Conservation (phyloP, 2,329 filamentous ascomycete species). For the Aaosphaeria pasadenensis region DNA sequence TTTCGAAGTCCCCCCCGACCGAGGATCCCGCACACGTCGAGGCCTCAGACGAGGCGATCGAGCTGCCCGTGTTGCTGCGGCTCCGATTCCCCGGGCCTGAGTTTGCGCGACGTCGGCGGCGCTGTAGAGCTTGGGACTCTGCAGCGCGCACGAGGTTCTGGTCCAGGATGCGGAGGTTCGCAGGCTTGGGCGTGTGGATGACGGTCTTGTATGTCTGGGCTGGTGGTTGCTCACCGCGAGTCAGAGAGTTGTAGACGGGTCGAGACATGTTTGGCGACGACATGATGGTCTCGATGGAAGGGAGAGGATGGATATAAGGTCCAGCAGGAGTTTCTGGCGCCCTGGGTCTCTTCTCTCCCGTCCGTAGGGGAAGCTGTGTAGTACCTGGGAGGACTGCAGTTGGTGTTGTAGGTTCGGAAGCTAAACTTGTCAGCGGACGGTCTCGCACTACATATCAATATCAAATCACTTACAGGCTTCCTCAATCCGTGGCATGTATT, state of each 20-base stretch:
- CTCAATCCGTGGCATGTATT: too few species aligned
- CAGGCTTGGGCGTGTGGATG: constrained; percentile 9
- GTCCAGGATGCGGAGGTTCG: constrained; percentile 4
- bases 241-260: constrained; percentile 8
- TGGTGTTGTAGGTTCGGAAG: too few species aligned
- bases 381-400: too few species aligned
- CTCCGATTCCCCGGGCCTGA: constrained; percentile 1
- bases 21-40: constrained; percentile 1
- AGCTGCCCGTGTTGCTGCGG: constrained; percentile 3
- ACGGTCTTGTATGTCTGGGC: constrained; percentile 10
- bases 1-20: not conserved
- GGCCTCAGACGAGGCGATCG: not conserved
- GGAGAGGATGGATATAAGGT: constrained; percentile 7
- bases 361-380: not conserved
- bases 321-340: not conserved
- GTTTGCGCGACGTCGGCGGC: not conserved
- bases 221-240: constrained; percentile 5
- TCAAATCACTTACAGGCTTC: too few species aligned
- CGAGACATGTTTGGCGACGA: constrained; percentile 6
- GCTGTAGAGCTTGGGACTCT: not conserved
- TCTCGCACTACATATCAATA: too few species aligned
- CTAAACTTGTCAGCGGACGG: too few species aligned
- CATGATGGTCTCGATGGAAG: constrained; percentile 17
- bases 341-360: constrained; percentile 2
- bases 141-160: constrained; percentile 6